Conservation (phyloP, 2,329 filamentous ascomycete species). For the Colletotrichum liaoningense region DNA sequence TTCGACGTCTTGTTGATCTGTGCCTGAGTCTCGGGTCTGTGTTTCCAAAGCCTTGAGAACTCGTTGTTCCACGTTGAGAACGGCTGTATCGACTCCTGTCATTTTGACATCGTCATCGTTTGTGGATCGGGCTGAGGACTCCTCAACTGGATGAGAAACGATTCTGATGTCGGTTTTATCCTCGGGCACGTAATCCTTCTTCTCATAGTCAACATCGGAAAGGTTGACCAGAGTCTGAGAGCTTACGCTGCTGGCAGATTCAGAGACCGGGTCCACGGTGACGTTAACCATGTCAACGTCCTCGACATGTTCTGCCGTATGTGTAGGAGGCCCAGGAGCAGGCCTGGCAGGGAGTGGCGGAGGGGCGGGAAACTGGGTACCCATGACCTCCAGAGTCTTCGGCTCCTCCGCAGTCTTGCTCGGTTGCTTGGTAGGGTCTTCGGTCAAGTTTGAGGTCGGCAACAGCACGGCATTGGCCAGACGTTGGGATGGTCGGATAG, state of each 20-base stretch:
- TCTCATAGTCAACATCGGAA: constrained; percentile 50
- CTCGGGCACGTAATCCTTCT: constrained; percentile 41
- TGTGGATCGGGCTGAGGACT: constrained; percentile 30
- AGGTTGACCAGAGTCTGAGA: constrained; percentile 64
- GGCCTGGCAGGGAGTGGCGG: constrained; percentile 64
- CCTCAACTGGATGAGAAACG: constrained; percentile 37
- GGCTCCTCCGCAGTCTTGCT: neutral
- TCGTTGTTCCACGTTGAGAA: constrained; percentile 53
- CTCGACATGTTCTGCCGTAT: constrained; percentile 38
- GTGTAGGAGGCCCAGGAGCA: constrained; percentile 50
- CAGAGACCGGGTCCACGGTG: constrained; percentile 46
- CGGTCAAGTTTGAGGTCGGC: constrained; percentile 49
- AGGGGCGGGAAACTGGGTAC: constrained; percentile 32
- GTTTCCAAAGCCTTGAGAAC: constrained; percentile 58
- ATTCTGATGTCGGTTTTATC: constrained; percentile 24
- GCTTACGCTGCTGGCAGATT: constrained; percentile 60
- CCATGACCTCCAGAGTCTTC: constrained; percentile 33
- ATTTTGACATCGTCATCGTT: constrained; percentile 24
- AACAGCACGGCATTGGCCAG: constrained; percentile 85
- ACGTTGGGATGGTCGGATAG: constrained; percentile 78
- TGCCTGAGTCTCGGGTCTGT: constrained; percentile 60
- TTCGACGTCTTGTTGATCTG: constrained; percentile 91
- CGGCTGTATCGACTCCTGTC: constrained; percentile 1
- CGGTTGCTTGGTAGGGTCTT: neutral
- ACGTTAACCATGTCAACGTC: constrained; percentile 50